Percentiles rank a stretch among this genome's conserved stretches.
Conservation (phyloP, 2,329 filamentous ascomycete species). For the Penicillium rolfsii region DNA sequence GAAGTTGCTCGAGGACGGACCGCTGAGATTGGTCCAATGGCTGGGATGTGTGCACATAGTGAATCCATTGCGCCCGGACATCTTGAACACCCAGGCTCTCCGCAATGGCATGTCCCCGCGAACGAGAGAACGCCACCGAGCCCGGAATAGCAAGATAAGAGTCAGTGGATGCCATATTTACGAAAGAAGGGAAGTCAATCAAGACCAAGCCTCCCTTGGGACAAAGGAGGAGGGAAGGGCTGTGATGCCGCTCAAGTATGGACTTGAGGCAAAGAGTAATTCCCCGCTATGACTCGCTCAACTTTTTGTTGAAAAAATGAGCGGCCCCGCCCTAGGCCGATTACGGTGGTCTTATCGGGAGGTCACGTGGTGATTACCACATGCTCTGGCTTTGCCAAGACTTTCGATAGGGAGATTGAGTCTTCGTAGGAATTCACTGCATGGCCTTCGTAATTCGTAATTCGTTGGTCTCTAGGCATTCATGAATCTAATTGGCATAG, state of each 20-base stretch:
- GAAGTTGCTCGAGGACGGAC: conserved; percentile 60
- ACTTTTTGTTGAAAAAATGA: conserved; percentile 29
- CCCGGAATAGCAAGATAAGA: conserved; percentile 45
- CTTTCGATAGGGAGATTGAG: too few species aligned
- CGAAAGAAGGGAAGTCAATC: conserved; percentile 14
- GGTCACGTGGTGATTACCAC: conserved; percentile 27
- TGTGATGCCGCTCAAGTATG: conserved; percentile 31
- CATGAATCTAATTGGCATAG: too few species aligned
- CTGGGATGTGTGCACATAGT: conserved; percentile 67
- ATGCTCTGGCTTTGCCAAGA: too few species aligned
- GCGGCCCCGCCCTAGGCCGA: conserved; percentile 31
- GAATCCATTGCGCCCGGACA: conserved; percentile 55
- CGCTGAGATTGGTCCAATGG: conserved; percentile 53
- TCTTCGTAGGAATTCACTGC: too few species aligned
- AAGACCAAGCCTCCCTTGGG: conserved; percentile 21
- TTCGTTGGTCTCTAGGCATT: too few species aligned
- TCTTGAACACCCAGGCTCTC: conserved; percentile 47
- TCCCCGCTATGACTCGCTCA: conserved; percentile 31
- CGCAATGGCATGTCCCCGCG: conserved; percentile 49
- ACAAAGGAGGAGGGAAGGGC: conserved; percentile 27
- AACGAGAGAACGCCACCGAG: conserved; percentile 51
- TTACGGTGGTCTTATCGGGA: conserved; percentile 26
- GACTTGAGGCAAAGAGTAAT: conserved; percentile 29
- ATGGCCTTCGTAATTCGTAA: too few species aligned
- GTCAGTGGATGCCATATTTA: conserved; percentile 41